A percentile compares a stretch with the other conserved stretches of the same genome.
These are phyloP conservation scores for Diaporthe sp. DNA, from an alignment of 2,329 filamentous ascomycete species.

Conservation along the genomic window DNA sequence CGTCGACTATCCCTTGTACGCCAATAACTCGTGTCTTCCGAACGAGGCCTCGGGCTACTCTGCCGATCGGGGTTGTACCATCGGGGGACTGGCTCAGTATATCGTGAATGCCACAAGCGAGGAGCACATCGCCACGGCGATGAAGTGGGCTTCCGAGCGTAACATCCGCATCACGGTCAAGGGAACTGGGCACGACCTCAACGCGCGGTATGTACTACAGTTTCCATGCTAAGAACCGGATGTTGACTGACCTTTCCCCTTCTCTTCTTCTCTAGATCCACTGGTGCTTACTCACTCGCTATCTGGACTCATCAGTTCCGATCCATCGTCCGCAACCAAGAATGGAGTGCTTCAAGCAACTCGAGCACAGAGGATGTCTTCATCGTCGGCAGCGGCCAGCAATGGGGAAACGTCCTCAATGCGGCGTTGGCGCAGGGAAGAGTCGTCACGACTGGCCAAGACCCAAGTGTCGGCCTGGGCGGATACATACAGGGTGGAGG, in stretches of 20 bases:
- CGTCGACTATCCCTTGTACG: slow-evolving; percentile 2
- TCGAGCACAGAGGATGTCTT: slow-evolving; percentile 47
- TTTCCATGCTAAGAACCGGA: not conserved
- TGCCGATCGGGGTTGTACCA: not conserved
- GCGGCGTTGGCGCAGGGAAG: slow-evolving; percentile 51
- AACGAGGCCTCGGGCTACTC: slow-evolving; percentile 1
- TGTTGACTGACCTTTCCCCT: not conserved
- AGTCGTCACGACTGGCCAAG: slow-evolving; percentile 56
- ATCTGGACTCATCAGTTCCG: slow-evolving; percentile 43
- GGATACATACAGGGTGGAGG: slow-evolving; percentile 50
- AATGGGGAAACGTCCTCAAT: slow-evolving; percentile 44
- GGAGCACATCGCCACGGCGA: slow-evolving; percentile 1
- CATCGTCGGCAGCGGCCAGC: slow-evolving; percentile 46
- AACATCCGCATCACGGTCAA: slow-evolving; percentile 11
- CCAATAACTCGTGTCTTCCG: slow-evolving; percentile 17
- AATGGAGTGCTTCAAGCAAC: not conserved
- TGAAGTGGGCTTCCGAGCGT: not conserved
- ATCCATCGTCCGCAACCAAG: slow-evolving; percentile 12
- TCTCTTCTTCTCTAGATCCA: not conserved
- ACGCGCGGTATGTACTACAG: not conserved
- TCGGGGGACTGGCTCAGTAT: not conserved
- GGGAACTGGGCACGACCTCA: slow-evolving; percentile 11
- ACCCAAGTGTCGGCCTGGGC: slow-evolving; percentile 56
- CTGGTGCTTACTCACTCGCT: slow-evolving; percentile 41
- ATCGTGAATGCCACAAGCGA: slow-evolving; percentile 4